Evolutionary conservation across 805 yeast species (phyloP), one percentile per base, ranked within the genome.

Genomic region (Metschnikowia bowlesiae): DNA sequence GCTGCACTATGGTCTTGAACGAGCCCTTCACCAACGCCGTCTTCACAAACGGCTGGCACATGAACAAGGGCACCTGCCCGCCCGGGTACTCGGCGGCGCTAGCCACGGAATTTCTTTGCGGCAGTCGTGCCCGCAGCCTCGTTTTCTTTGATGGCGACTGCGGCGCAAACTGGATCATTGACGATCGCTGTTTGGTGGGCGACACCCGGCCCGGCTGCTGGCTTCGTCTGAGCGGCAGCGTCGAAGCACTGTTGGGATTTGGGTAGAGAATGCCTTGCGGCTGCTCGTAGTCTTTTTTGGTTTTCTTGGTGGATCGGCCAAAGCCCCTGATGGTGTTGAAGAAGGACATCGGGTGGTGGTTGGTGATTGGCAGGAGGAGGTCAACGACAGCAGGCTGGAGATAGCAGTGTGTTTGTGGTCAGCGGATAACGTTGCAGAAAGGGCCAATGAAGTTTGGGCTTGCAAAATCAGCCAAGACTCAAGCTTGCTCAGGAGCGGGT

Each of bases 1-100:
- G 74, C 63, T 89, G 96, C 1, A 94, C 97, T 56, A 94, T 94
- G 1, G 99, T 91, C 62, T 88, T 90, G 73, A 90, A 94, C 0
- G 96, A 87, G 14, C 99, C 99, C 64, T 92, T 94, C 16, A 95
- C 99, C 34, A 94, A 73, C 0, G 98, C 96, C 0, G 97, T 89
- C 54, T 91, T 84, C 5, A 91, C 94, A 66, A 87, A 94, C 11
- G 97, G 98, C 59, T 91, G 96, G 62, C 94, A 84, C 57, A 94
- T 65, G 62, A 91, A 94, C 49, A 94, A 70, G 4, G 90, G 89
- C 35, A 64, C 53, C 31, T 56, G 51, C 22, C 51, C 62, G 69
- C 61, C 46, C 14, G 16, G 29, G n/a, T n/a, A 18, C 7, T 47
- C 49, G 6, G 46, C 33, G 9, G 22, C 28, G 28, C 50, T 48